Base-by-base conservation (phyloP, 768 basidiomycete genomes). In the Calocybe cyanea region DNA sequence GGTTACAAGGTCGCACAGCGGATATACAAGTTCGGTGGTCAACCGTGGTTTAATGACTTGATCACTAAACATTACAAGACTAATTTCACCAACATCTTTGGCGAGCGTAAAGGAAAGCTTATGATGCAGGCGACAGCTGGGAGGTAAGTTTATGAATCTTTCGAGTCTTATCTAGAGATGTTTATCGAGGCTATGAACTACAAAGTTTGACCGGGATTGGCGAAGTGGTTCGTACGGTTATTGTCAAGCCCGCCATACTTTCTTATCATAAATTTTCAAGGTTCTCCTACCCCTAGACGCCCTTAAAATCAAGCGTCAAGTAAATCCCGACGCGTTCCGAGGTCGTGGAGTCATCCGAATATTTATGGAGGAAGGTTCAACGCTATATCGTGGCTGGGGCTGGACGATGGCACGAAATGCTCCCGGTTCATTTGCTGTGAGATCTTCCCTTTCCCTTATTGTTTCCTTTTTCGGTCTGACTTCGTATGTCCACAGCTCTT, bases 401-500 rank as follows among this genome's bases (percentile, higher is more conserved):
- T 98, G 95, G 95, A 98, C 95, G 18, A 86, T 96, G 78, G 95
- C 93, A 2, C 81, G 95, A 43, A 99, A 99, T 57, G 95, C 95
- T 0, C 95, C 95, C 0, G 95, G 95, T 9, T 83, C 79, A 42
- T 99, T 99, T 58, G 91, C 95, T 44, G 93, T 95, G 59, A 51
- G 88, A 72, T 3, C 18, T 24, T 33, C 23, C 19, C 19, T 20
- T 15, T 25, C 40, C 21, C 4, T 9, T 20, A 21, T 25, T 9
- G n/a, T 32, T 45, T 38, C 31, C 41, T 7, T 24, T 23, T 50
- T 43, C 21, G 30, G 19, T 7, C 7, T 11, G 35, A 17, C n/a
- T n/a, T n/a, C n/a, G n/a, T n/a, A n/a, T 20, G n/a, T 19, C 17
- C n/a, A 1, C 53, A 96, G 92, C 89, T 98, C 38, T 99, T 99